Conservation (phyloP, 2,329 filamentous ascomycete genomes). For the Fusarium subglutinans region DNA sequence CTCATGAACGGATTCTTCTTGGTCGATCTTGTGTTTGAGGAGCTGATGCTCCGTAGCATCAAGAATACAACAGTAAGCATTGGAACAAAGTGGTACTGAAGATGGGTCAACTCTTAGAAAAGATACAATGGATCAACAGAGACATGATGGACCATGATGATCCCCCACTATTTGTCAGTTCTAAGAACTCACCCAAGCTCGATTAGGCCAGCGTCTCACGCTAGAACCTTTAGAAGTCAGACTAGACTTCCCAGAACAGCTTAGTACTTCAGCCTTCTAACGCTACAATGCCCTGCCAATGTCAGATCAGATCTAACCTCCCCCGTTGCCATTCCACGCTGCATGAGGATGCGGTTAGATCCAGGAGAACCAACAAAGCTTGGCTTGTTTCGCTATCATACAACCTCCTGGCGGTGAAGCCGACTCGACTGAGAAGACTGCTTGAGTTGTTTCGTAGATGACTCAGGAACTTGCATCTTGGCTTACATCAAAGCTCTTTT, state of each 20-base stretch:
- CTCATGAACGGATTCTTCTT: neutral
- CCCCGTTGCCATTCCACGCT: neutral
- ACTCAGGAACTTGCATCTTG: neutral
- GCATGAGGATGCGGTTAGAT: neutral
- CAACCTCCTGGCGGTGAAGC: constrained; percentile 3
- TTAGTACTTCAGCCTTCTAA: constrained; percentile 6
- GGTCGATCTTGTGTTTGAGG: neutral
- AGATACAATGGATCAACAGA: neutral
- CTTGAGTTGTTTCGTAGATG: neutral
- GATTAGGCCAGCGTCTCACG: constrained; percentile 25
- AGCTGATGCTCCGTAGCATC: neutral
- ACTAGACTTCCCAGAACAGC: constrained; percentile 19
- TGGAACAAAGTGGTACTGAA: neutral
- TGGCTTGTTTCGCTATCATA: neutral
- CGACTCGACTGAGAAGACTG: constrained; percentile 1
- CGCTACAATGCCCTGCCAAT: neutral
- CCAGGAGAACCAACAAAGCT: neutral
- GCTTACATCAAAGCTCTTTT: constrained; percentile 2
- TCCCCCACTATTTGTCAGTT: constrained; percentile 24
- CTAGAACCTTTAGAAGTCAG: constrained; percentile 38
- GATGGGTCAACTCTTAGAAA: neutral
- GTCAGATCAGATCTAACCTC: constrained; percentile 4
- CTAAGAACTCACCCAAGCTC: neutral
- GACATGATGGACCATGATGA: neutral
- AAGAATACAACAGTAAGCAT: accelerated